Conservation (phyloP, 257 asterid species). For the Catharanthus roseus region DNA sequence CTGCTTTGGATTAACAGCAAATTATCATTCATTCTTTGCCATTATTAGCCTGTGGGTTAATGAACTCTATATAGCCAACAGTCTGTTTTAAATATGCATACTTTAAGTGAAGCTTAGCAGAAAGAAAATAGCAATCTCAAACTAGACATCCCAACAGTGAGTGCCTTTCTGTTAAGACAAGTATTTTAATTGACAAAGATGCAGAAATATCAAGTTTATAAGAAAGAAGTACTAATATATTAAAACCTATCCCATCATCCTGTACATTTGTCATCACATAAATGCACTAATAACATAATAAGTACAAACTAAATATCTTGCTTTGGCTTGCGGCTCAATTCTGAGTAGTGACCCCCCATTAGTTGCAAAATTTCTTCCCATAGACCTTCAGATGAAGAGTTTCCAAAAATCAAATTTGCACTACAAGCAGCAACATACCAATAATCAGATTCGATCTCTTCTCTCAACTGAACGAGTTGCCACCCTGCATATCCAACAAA, state of each 20-base stretch:
- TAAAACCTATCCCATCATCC: constrained; percentile 10
- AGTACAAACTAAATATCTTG: constrained; percentile 50
- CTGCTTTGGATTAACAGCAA: no score
- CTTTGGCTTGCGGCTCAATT: constrained; percentile 92
- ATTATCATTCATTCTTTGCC: no score
- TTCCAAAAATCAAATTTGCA: constrained; percentile 54
- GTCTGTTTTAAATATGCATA: neutral
- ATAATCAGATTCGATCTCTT: constrained; percentile 70
- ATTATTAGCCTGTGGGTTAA: neutral
- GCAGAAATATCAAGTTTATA: constrained; percentile 8
- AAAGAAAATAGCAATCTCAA: neutral
- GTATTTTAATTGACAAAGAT: constrained; percentile 9
- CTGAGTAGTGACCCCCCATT: constrained; percentile 95
- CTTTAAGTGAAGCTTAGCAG: neutral
- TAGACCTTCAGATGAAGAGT: constrained; percentile 50
- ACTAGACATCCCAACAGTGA: neutral
- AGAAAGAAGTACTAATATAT: neutral
- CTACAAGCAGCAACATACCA: constrained; percentile 95
- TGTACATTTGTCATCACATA: constrained; percentile 18
- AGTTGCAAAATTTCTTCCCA: constrained; percentile 91
- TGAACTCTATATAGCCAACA: no score
- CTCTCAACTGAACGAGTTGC: constrained; percentile 79
- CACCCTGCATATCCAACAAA: constrained; percentile 92
- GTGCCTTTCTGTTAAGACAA: neutral
- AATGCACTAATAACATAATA: neutral